Evolutionary conservation across 2,329 filamentous ascomycete genomes (phyloP).

Genomic region (Neodidymelliopsis sp.): DNA sequence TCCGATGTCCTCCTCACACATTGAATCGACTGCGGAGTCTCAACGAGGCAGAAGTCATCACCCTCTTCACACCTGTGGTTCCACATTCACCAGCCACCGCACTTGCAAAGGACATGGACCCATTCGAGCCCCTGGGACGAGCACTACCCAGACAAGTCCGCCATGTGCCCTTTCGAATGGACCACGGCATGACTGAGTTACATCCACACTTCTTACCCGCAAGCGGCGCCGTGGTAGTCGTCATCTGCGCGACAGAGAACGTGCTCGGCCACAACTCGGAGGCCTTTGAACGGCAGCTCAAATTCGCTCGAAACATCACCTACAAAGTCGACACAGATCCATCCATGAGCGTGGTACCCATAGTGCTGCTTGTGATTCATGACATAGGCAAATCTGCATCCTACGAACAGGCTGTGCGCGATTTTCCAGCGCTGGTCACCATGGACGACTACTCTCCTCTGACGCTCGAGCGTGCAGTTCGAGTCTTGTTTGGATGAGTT

Average conservation of each 20-base stretch:
- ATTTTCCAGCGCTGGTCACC: conserved; percentile 39
- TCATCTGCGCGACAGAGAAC: conserved; percentile 52
- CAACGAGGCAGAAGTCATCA: conserved; percentile 50
- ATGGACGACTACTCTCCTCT: conserved; percentile 39
- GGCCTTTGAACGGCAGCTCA: conserved; percentile 42
- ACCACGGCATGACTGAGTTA: conserved; percentile 67
- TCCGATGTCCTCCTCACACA: conserved; percentile 35
- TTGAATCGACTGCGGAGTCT: conserved; percentile 44
- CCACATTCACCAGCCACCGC: conserved; percentile 50
- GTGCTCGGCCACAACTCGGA: conserved; percentile 29
- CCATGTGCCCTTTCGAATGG: conserved; percentile 75
- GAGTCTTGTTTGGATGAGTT: conserved; percentile 33
- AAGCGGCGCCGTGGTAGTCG: conserved; percentile 67
- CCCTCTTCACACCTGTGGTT: conserved; percentile 63
- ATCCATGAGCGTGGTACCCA: conserved; percentile 29
- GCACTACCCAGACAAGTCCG: conserved; percentile 68
- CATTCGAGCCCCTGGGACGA: conserved; percentile 75
- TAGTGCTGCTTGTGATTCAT: conserved; percentile 38
- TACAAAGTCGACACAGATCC: conserved; percentile 24
- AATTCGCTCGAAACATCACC: conserved; percentile 36
- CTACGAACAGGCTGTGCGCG: conserved; percentile 32
- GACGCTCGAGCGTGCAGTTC: conserved; percentile 36
- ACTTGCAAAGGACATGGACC: conserved; percentile 62
- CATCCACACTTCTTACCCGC: conserved; percentile 69
- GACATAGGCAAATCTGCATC: conserved; percentile 20